Conservation (phyloP, 2,329 filamentous ascomycete species). For the Colletotrichum trifolii region DNA sequence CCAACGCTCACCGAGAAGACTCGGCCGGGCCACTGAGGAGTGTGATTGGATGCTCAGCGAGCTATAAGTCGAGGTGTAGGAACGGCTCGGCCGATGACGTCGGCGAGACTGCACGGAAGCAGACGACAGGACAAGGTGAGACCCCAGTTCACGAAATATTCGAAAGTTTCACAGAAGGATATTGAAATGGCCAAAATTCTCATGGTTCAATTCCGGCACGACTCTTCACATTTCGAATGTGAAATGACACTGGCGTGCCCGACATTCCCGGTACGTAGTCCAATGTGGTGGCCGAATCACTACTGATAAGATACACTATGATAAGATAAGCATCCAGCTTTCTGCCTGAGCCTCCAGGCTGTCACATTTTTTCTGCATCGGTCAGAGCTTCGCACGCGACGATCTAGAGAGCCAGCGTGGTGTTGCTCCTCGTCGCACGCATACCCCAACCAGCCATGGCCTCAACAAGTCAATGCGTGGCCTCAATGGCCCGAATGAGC, state of each 20-base stretch:
- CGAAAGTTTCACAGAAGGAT: too few relatives aligned
- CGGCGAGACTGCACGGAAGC: not conserved
- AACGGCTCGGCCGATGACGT: too few relatives aligned
- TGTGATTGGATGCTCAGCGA: conserved; percentile 30
- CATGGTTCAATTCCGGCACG: not conserved
- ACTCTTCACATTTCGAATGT: conserved; percentile 12
- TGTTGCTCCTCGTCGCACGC: conserved; percentile 37
- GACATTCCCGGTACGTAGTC: conserved; percentile 14
- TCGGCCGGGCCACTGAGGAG: not conserved
- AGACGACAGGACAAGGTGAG: not conserved
- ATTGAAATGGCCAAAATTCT: too few relatives aligned
- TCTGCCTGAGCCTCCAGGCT: conserved; percentile 23
- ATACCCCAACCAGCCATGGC: conserved; percentile 55
- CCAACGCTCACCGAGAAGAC: conserved; percentile 26
- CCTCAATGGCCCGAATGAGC: conserved; percentile 63
- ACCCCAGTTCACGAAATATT: too few relatives aligned
- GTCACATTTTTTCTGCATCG: conserved; percentile 30
- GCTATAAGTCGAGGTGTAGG: not conserved
- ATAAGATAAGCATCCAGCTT: conserved; percentile 12
- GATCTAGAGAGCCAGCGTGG: conserved; percentile 9
- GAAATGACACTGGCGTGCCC: not conserved
- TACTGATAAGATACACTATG: conserved; percentile 12
- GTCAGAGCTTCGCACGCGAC: conserved; percentile 29
- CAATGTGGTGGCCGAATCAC: conserved; percentile 3
- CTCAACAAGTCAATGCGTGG: conserved; percentile 63